Conservation (phyloP, 2,329 filamentous ascomycete genomes). For the Cladosporium velox region DNA sequence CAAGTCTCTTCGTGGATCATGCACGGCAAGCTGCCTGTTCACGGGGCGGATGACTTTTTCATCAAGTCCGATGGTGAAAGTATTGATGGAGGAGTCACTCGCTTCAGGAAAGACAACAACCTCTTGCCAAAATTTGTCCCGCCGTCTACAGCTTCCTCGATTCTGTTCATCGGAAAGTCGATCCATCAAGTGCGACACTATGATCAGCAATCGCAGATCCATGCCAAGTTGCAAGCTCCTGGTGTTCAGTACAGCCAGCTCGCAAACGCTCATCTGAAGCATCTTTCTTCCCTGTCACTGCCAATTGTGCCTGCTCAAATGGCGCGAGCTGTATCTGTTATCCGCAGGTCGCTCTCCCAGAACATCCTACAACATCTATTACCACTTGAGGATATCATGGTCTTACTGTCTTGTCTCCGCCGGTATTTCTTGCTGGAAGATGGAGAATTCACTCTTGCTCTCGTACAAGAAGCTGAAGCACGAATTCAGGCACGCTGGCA, state of each 20-base stretch:
- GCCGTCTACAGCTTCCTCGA: constrained; percentile 71
- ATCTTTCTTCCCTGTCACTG: constrained; percentile 68
- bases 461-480: constrained; percentile 83
- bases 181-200: constrained; percentile 73
- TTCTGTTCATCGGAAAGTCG: constrained; percentile 88
- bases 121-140: constrained; percentile 81
- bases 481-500: constrained; percentile 73
- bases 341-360: constrained; percentile 78
- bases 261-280: constrained; percentile 60
- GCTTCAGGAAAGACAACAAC: constrained; percentile 59
- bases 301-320: constrained; percentile 74
- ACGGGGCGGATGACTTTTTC: constrained; percentile 85
- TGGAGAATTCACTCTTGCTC: constrained; percentile 85
- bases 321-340: constrained; percentile 70
- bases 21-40: constrained; percentile 78
- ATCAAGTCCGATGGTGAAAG: constrained; percentile 47
- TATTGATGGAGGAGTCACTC: constrained; percentile 33
- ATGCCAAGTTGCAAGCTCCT: background rate
- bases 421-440: constrained; percentile 85
- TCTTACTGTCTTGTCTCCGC: constrained; percentile 74
- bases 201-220: constrained; percentile 25
- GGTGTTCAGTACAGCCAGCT: constrained; percentile 6
- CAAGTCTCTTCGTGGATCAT: constrained; percentile 89
- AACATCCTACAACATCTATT: constrained; percentile 81
- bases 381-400: constrained; percentile 73